phyloP scores from a whole-genome alignment of 2,329 filamentous ascomycete species.

The Ophiocordyceps camponoti-rufipedis region DNA sequence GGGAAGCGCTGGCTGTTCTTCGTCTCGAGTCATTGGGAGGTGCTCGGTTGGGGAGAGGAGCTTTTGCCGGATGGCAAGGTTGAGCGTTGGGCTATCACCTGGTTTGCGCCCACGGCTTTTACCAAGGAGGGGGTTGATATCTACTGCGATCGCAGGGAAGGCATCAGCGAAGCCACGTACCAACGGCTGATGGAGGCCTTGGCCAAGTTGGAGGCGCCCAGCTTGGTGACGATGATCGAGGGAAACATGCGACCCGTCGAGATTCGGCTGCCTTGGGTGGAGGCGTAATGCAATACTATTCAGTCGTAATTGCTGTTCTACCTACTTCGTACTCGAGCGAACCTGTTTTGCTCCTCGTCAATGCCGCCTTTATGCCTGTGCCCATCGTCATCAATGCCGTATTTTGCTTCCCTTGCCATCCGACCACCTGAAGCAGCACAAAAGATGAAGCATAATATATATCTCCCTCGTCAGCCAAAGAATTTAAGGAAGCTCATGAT shows the following conservation, averaged over 20 bases:
- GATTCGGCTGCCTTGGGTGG: conserved; percentile 31
- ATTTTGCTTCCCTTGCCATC: too few species aligned
- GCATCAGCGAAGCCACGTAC: conserved; percentile 38
- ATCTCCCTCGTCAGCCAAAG: conserved; percentile 36
- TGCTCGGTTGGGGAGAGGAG: conserved; percentile 54
- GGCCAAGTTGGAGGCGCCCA: conserved; percentile 25
- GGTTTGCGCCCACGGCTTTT: conserved; percentile 69
- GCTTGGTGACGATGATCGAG: conserved; percentile 31
- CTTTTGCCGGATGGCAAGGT: conserved; percentile 16
- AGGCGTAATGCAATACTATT: conserved; percentile 5
- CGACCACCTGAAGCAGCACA: too few species aligned
- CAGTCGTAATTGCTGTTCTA: not conserved
- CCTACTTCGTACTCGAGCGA: not conserved
- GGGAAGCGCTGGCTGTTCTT: conserved; percentile 60
- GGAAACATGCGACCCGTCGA: conserved; percentile 31
- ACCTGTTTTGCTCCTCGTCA: too few species aligned
- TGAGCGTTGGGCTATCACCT: conserved; percentile 62
- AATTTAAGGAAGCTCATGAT: conserved; percentile 83
- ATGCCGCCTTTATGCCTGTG: too few species aligned
- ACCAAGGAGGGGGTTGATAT: conserved; percentile 69
- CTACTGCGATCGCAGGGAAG: conserved; percentile 46
- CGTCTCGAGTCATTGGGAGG: conserved; percentile 62
- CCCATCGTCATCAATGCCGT: too few species aligned
- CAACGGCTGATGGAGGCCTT: conserved; percentile 35
- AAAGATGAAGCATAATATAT: too few species aligned